A percentile compares a stretch with the other conserved stretches of the same genome.
Evolutionary conservation across 208 protist species (phyloP).

Genomic region (Wallacemonas sp.): DNA sequence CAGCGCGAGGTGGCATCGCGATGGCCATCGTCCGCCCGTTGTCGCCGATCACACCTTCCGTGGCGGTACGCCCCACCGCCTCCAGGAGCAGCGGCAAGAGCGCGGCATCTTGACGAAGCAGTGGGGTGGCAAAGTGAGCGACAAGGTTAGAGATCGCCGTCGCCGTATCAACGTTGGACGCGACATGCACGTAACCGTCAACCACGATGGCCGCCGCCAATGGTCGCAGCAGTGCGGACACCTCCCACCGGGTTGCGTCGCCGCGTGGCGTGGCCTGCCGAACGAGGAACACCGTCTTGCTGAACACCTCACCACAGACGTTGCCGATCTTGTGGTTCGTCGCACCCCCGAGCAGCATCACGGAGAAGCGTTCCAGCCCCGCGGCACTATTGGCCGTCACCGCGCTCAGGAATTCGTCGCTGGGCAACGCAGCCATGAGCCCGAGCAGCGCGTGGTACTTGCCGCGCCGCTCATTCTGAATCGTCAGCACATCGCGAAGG

Average conservation of each 20-base stretch:
- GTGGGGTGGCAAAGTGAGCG: constrained; percentile 75
- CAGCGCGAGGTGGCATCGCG: constrained; percentile 21
- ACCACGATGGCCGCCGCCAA: constrained; percentile 52
- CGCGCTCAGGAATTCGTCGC: constrained; percentile 39
- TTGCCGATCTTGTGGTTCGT: constrained; percentile 85
- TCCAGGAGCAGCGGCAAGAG: constrained; percentile 27
- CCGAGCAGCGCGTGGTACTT: constrained; percentile 87
- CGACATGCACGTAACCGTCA: constrained; percentile 37
- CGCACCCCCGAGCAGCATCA: constrained; percentile 51
- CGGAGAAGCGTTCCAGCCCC: constrained; percentile 36
- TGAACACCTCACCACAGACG: constrained; percentile 77
- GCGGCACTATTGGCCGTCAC: constrained; percentile 21
- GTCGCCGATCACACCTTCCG: too few species aligned
- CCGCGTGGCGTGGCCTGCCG: too few species aligned
- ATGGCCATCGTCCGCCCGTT: not conserved
- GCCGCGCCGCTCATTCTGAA: constrained; percentile 71
- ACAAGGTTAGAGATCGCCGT: constrained; percentile 66
- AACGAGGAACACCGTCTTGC: constrained; percentile 31
- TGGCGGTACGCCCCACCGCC: constrained; percentile 11
- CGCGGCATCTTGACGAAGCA: constrained; percentile 41
- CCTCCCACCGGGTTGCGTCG: constrained; percentile 22
- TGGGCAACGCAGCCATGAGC: constrained; percentile 47
- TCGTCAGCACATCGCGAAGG: constrained; percentile 44
- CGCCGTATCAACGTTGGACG: constrained; percentile 41
- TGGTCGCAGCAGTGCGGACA: constrained; percentile 43